Evolutionary conservation across 2,329 filamentous ascomycete species (phyloP).

Genomic region (Nemania bipapillata): DNA sequence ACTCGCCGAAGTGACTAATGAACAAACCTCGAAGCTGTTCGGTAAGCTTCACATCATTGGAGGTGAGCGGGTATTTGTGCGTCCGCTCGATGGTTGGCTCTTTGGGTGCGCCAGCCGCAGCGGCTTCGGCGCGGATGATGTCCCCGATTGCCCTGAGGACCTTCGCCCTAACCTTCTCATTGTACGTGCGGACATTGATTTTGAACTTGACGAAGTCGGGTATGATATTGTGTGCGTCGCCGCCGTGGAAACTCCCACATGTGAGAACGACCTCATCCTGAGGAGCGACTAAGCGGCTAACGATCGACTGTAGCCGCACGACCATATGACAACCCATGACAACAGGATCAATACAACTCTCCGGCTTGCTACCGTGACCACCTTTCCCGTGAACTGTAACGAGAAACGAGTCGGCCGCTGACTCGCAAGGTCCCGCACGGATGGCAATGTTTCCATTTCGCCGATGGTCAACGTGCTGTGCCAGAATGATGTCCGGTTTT

Average conservation of each 20-base stretch:
- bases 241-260: background rate
- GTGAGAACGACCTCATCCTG: background rate
- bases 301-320: constrained; percentile 1
- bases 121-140: background rate
- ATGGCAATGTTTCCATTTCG: background rate
- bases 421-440: background rate
- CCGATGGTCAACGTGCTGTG: background rate
- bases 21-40: background rate
- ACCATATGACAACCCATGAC: background rate
- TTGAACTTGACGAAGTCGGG: background rate
- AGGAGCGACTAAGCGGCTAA: background rate
- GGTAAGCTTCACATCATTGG: background rate
- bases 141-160: background rate
- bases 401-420: background rate
- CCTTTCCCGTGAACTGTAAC: background rate
- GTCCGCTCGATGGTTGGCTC: background rate
- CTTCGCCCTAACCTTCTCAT: background rate
- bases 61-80: background rate
- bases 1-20: background rate
- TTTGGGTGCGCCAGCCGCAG: background rate
- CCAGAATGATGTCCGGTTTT: background rate
- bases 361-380: background rate
- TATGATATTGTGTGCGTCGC: constrained; percentile 3
- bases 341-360: constrained; percentile 1
- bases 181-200: background rate